A percentile compares a stretch with the other conserved stretches of the same genome.
These are phyloP conservation scores for Auxenochlorella protothecoides DNA, from an alignment of 139 green algal genomes.

Conservation along the genomic window DNA sequence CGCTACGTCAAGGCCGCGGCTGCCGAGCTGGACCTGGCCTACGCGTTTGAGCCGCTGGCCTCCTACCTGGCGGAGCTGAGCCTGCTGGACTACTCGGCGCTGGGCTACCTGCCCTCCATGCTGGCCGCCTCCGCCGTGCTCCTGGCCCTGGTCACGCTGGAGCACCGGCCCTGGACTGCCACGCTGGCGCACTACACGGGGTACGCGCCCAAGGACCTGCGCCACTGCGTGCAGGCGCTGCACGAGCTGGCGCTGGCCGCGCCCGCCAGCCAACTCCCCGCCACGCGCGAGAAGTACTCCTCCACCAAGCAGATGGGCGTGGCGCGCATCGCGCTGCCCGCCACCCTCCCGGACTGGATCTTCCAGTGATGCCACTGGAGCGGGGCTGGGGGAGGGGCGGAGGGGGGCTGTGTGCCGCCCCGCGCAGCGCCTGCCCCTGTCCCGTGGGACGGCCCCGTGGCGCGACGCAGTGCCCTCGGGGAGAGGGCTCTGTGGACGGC, in stretches of 20 bases:
- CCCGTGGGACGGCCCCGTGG: too few species aligned
- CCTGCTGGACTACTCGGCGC: conserved; percentile 73
- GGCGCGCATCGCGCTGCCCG: conserved; percentile 13
- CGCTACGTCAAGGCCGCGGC: conserved; percentile 52
- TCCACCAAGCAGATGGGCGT: conserved; percentile 31
- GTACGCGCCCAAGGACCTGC: conserved; percentile 44
- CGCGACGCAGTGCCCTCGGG: too few species aligned
- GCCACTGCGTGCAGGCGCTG: conserved; percentile 28
- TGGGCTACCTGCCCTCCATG: conserved; percentile 66
- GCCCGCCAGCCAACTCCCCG: conserved; percentile 29
- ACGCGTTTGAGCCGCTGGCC: conserved; percentile 53
- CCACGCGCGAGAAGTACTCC: conserved; percentile 48
- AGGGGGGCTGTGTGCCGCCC: not conserved
- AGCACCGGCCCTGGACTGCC: conserved; percentile 33
- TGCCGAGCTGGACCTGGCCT: conserved; percentile 21
- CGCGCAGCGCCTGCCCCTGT: not conserved
- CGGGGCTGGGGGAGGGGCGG: too few species aligned
- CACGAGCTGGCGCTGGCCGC: conserved; percentile 16
- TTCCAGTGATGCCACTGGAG: conserved; percentile 5
- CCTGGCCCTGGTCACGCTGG: conserved; percentile 52
- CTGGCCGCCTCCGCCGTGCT: conserved; percentile 70
- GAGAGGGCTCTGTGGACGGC: too few species aligned
- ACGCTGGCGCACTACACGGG: conserved; percentile 58
- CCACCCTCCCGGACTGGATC: conserved; percentile 26
- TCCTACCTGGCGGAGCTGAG: conserved; percentile 83